These are phyloP conservation scores for Beauveria pseudobassiana DNA, from an alignment of 2,329 filamentous ascomycete species.

Conservation along the genomic window DNA sequence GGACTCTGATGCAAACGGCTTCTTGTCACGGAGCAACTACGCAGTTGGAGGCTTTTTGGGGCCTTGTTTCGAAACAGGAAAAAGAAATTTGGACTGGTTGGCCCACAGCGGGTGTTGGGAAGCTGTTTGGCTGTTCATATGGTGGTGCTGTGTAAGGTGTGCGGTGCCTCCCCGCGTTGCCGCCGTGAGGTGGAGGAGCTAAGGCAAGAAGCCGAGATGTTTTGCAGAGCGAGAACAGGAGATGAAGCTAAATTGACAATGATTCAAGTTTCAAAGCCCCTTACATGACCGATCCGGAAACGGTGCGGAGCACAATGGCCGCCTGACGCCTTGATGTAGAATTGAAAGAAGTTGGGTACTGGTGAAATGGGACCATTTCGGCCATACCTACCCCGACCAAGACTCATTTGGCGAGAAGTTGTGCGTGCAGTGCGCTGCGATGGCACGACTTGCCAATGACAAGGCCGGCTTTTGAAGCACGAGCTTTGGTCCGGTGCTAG, in stretches of 20 bases:
- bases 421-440: neutral
- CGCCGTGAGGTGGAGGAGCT: neutral
- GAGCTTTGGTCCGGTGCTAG: neutral
- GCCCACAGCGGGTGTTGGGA: neutral
- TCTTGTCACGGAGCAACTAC: neutral
- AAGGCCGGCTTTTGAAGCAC: neutral
- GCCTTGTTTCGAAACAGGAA: constrained; percentile 3
- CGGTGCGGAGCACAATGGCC: too few relatives aligned
- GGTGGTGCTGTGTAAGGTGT: neutral
- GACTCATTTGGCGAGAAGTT: neutral
- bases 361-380: neutral
- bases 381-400: too few relatives aligned
- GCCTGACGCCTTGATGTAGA: too few relatives aligned
- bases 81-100: neutral
- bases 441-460: neutral
- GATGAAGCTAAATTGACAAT: neutral
- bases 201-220: neutral
- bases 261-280: neutral
- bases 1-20: neutral
- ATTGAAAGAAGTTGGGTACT: neutral
- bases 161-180: neutral
- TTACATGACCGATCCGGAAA: neutral
- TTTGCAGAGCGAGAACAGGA: neutral
- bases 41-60: neutral
- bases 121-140: neutral